A percentile compares a stretch with the other conserved stretches of the same genome.
phyloP scores from a whole-genome alignment of 2,329 filamentous ascomycete species.

The Hymenoscyphus repandus region DNA sequence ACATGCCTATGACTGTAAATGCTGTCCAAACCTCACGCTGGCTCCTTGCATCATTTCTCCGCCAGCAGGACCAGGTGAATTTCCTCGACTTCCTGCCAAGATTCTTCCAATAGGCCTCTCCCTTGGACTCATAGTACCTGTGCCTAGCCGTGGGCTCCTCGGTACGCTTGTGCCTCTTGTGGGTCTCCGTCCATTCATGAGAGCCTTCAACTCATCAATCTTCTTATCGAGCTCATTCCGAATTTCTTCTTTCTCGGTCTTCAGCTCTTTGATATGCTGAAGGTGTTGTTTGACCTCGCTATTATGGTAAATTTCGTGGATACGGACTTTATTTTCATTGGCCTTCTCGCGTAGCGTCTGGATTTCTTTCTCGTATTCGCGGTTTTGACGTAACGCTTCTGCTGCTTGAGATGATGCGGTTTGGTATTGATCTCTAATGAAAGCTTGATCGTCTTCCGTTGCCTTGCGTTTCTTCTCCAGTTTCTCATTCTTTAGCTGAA shows the following conservation, averaged over 20 bases:
- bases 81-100: no score
- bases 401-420: conserved; percentile 20
- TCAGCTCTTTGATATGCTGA: conserved; percentile 32
- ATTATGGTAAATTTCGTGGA: conserved; percentile 25
- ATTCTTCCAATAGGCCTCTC: not conserved
- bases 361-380: conserved; percentile 14
- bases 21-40: no score
- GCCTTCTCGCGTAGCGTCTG: conserved; percentile 19
- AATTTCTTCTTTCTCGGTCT: conserved; percentile 25
- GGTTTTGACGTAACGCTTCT: conserved; percentile 17
- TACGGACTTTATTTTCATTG: conserved; percentile 21
- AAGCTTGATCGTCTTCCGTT: conserved; percentile 25
- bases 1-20: no score
- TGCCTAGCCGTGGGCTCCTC: conserved; percentile 27
- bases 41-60: no score
- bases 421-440: conserved; percentile 27
- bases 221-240: conserved; percentile 36
- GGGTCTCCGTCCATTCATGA: conserved; percentile 37
- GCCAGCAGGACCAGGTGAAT: no score
- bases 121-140: conserved; percentile 20
- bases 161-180: conserved; percentile 28
- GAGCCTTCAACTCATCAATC: conserved; percentile 33
- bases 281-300: conserved; percentile 16
- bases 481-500: conserved; percentile 19
- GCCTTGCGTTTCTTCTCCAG: conserved; percentile 17